A percentile compares a stretch with the other conserved stretches of the same genome.
phyloP scores from a whole-genome alignment of 2,329 filamentous ascomycete genomes.

The Neophaeococcomyces aloes region DNA sequence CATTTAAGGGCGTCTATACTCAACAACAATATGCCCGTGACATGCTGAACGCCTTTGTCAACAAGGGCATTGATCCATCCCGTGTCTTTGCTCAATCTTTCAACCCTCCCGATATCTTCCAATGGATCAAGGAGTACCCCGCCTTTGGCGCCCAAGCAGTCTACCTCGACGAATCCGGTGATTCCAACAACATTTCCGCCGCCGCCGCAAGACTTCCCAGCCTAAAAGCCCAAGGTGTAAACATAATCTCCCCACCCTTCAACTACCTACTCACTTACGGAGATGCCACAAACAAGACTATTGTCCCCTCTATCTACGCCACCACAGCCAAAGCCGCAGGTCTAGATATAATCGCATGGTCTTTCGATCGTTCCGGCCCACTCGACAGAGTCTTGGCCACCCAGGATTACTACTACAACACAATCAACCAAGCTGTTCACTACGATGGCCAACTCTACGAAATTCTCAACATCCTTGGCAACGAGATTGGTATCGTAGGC shows the following conservation, averaged over 20 bases:
- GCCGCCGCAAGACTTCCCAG: conserved; percentile 47
- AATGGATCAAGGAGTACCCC: conserved; percentile 55
- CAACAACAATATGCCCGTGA: conserved; percentile 56
- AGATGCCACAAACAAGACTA: conserved; percentile 36
- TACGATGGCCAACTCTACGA: conserved; percentile 58
- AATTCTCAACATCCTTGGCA: conserved; percentile 53
- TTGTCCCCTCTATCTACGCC: conserved; percentile 56
- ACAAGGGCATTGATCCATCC: conserved; percentile 41
- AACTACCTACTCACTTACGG: conserved; percentile 49
- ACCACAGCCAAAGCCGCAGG: conserved; percentile 49
- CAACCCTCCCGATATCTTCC: conserved; percentile 52
- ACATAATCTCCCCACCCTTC: conserved; percentile 53
- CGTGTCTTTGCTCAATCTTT: conserved; percentile 57
- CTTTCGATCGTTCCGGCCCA: conserved; percentile 55
- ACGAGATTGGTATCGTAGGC: conserved; percentile 49
- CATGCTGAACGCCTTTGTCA: conserved; percentile 50
- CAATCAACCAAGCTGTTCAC: conserved; percentile 44
- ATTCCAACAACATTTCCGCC: conserved; percentile 41
- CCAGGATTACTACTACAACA: conserved; percentile 42
- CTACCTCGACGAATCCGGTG: conserved; percentile 54
- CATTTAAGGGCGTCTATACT: conserved; percentile 54
- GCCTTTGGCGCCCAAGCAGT: conserved; percentile 53
- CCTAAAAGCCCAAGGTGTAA: conserved; percentile 49
- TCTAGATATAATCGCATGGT: conserved; percentile 58
- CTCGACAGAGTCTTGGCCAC: conserved; percentile 40